Percentiles rank a stretch among this genome's conserved stretches.
Evolutionary conservation across 208 protist species (phyloP).

Genomic region (Leishmania turanica): DNA sequence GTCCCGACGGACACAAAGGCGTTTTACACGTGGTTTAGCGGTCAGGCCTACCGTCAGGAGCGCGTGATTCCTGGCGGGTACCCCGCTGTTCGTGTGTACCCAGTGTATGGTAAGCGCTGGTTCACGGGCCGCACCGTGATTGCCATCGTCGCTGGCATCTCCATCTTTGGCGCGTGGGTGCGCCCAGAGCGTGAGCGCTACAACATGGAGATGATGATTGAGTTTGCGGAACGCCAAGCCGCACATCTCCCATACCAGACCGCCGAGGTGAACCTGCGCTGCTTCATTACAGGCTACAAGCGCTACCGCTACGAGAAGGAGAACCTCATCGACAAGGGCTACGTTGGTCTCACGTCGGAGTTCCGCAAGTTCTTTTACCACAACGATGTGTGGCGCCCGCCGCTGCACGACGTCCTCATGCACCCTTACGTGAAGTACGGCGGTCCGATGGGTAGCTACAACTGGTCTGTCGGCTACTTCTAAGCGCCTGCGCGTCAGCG

Average conservation of each 20-base stretch:
- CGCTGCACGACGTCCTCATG: constrained; percentile 88
- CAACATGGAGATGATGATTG: constrained; percentile 90
- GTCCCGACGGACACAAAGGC: constrained; percentile 88
- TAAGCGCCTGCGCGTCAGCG: constrained; percentile 29
- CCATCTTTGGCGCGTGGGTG: constrained; percentile 86
- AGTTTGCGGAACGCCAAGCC: constrained; percentile 84
- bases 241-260: constrained; percentile 89
- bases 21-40: constrained; percentile 91
- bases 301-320: constrained; percentile 90
- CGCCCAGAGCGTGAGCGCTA: constrained; percentile 89
- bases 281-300: constrained; percentile 81
- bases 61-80: constrained; percentile 87
- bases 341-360: constrained; percentile 88
- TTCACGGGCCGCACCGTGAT: constrained; percentile 89
- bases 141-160: constrained; percentile 81
- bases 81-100: constrained; percentile 86
- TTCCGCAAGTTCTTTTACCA: constrained; percentile 95
- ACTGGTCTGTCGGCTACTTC: constrained; percentile 92
- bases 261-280: constrained; percentile 83
- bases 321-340: constrained; percentile 90
- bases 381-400: constrained; percentile 90
- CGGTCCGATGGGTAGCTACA: constrained; percentile 86
- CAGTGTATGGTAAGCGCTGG: constrained; percentile 92
- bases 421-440: constrained; percentile 88
- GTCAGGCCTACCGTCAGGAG: constrained; percentile 91